A percentile compares a stretch with the other conserved stretches of the same genome.
These are phyloP conservation scores for Nicotiana undulata DNA, from an alignment of 257 asterid genomes.

Conservation along the genomic window DNA sequence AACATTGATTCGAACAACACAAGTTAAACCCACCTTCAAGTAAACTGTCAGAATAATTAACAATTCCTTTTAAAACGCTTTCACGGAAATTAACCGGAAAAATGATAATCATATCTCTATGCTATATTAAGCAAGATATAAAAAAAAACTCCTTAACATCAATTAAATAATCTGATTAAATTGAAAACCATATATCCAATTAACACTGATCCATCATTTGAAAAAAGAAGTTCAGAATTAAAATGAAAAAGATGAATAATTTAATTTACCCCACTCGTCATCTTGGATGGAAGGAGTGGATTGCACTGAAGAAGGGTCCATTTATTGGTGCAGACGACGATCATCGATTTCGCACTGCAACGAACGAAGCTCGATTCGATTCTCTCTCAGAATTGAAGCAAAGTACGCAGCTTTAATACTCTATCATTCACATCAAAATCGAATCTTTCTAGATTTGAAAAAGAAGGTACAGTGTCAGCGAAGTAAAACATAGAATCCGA, in stretches of 20 bases:
- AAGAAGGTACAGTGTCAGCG: not conserved
- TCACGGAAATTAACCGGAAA: not conserved
- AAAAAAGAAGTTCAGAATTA: slow-evolving; percentile 1
- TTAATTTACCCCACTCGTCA: slow-evolving; percentile 48
- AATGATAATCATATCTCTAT: not conserved
- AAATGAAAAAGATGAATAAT: not conserved
- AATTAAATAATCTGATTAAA: too few relatives aligned
- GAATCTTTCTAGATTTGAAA: slow-evolving; percentile 11
- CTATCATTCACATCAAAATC: slow-evolving; percentile 4
- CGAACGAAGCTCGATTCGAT: not conserved
- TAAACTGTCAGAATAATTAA: not conserved
- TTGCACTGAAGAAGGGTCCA: slow-evolving; percentile 46
- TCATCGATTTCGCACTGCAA: slow-evolving; percentile 38
- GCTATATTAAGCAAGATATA: not conserved
- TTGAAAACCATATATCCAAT: not conserved
- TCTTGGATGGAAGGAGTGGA: slow-evolving; percentile 42
- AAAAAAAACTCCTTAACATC: too few relatives aligned
- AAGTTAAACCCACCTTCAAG: not conserved
- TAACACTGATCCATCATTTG: not conserved
- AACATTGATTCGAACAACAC: not conserved
- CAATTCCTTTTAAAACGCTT: not conserved
- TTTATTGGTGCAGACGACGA: slow-evolving; percentile 32
- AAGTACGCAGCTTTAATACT: not conserved
- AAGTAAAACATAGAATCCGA: not conserved
- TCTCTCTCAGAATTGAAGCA: not conserved